Evolutionary conservation across 2,329 filamentous ascomycete genomes (phyloP), one percentile per base, ranked within the genome.

Genomic region (Rhynchosporium secalis): DNA sequence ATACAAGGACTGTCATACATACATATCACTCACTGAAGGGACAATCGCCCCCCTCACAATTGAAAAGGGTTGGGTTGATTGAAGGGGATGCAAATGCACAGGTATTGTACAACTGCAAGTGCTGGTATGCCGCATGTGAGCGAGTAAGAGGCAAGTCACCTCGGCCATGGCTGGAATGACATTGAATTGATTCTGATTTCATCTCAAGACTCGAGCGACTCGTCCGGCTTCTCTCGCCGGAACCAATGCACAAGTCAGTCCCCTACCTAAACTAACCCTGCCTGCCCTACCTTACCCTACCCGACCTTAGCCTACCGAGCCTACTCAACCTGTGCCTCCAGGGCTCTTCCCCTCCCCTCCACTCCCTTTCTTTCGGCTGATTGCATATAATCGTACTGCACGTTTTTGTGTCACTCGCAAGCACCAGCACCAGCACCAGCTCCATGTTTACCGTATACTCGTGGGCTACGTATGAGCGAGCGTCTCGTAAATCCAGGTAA

Each of bases 161-260:
- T 51, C 48, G 9, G 9, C 20, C 26, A 29, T 29, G 8, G 10
- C 43, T 36, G 28, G 28, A 15, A n/a, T 29, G 5, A 0, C 15
- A 15, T 8, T 12, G 29, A 20, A 20, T 20, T 38, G 13, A 52
- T 31, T 31, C 31, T 38, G 29, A 31, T 52, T 33, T 40, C 49
- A 41, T 46, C 36, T n/a, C 49, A 8, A 40, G 51, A 54, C 36
- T 54, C 48, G 33, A 54, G 38, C 46, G 33, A 54, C 51, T 54
- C 51, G 51, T 41, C 51, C 51, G 51, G 51, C 51, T 54, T 3
- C 10, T 28, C 26, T 54, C 9, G 20, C 51, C 51, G 33, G n/a
- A 28, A 7, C 33, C 51, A 54, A 36, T 36, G 33, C 33, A 36
- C 33, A 36, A 36, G 33, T 36, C 33, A 20, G 20, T 20, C 20